phyloP scores from a whole-genome alignment of 768 basidiomycete genomes.

The Lactarius hatsudake region DNA sequence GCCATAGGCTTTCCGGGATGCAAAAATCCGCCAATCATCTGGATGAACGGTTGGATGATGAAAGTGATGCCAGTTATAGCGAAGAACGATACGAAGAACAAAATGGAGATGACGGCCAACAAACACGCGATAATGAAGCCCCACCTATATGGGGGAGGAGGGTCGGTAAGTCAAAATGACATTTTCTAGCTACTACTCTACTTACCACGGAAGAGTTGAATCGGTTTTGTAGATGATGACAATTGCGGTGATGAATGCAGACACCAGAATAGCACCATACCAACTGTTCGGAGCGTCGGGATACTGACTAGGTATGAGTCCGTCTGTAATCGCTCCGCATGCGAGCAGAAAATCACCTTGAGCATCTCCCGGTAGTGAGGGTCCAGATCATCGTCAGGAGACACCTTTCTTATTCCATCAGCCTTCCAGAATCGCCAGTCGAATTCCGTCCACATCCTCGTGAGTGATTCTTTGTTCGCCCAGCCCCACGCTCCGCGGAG shows the following conservation, averaged over 20 bases:
- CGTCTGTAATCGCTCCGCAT: neutral
- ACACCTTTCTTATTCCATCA: conserved; percentile 36
- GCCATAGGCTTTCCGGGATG: conserved; percentile 37
- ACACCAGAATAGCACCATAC: conserved; percentile 33
- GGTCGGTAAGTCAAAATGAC: neutral
- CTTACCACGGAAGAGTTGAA: conserved; percentile 48
- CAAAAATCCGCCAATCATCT: conserved; percentile 42
- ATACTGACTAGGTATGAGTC: conserved; percentile 31
- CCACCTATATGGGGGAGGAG: conserved; percentile 36
- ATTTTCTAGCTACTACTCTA: neutral
- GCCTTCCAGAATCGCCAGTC: conserved; percentile 45
- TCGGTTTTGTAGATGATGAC: conserved; percentile 47
- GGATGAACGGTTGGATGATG: conserved; percentile 49
- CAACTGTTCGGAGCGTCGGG: conserved; percentile 36
- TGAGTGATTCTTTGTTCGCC: conserved; percentile 39
- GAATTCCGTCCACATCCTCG: conserved; percentile 36
- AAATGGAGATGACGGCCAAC: conserved; percentile 43
- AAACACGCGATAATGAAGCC: conserved; percentile 45
- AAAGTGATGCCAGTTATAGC: conserved; percentile 48
- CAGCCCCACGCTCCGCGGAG: conserved; percentile 47
- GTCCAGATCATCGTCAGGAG: conserved; percentile 39
- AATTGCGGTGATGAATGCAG: conserved; percentile 36
- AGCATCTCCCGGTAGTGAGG: conserved; percentile 53
- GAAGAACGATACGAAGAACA: conserved; percentile 46
- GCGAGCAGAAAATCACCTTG: conserved; percentile 35